Percentiles rank a stretch among this genome's conserved stretches.
phyloP scores from a whole-genome alignment of 164 flowering plant species.

The Vitis rupestris region DNA sequence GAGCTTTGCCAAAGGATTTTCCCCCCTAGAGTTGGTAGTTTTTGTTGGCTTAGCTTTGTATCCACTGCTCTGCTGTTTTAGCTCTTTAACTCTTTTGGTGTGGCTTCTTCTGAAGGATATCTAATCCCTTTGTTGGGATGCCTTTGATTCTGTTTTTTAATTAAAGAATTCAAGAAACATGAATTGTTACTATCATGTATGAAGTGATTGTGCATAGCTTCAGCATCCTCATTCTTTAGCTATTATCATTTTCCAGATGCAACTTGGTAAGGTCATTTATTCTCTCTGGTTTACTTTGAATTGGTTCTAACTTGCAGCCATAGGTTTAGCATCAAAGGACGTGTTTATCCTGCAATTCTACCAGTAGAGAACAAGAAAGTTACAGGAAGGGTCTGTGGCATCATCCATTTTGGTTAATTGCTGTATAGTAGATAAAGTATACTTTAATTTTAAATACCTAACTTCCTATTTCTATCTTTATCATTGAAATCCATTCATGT shows the following conservation, averaged over 20 bases:
- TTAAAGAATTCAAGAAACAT: not conserved
- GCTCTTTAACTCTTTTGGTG: no score
- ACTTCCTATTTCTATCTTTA: not conserved
- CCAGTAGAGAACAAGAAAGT: slow-evolving; percentile 64
- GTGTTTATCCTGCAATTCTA: slow-evolving; percentile 92
- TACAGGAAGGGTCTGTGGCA: slow-evolving; percentile 57
- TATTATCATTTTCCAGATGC: not conserved
- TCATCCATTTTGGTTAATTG: not conserved
- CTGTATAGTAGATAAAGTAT: not conserved
- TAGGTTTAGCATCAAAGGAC: slow-evolving; percentile 85
- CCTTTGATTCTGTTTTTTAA: no score
- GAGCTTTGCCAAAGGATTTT: no score
- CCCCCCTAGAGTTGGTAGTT: no score
- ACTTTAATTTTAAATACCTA: not conserved
- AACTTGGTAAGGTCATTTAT: not conserved
- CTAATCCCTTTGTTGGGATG: not conserved
- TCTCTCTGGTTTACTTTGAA: not conserved
- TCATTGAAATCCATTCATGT: not conserved
- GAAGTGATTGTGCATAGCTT: not conserved
- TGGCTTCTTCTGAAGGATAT: no score
- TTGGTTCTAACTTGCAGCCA: slow-evolving; percentile 46
- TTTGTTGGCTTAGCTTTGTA: no score
- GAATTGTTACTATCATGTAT: not conserved
- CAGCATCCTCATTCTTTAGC: not conserved
- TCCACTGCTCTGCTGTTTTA: no score